Evolutionary conservation across 2,329 filamentous ascomycete genomes (phyloP), one percentile per base, ranked within the genome.

Genomic region (Chalaropsis ovoidea): DNA sequence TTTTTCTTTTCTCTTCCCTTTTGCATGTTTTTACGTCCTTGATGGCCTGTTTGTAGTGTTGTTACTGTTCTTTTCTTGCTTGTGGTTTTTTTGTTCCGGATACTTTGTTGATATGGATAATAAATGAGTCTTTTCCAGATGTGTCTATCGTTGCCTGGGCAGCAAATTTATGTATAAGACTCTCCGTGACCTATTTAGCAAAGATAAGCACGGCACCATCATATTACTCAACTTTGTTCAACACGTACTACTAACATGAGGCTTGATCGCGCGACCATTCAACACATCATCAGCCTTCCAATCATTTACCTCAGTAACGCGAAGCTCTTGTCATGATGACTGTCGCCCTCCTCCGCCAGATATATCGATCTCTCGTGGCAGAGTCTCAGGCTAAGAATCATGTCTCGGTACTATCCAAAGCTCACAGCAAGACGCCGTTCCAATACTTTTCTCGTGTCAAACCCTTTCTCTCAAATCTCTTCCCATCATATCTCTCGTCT

Each of bases 61-160:
- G 13, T 58, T 39, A 35, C 54, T 47, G 15, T 47, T 19, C n/a
- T 47, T n/a, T n/a, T 31, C 6, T 6, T 31, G n/a, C n/a, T n/a
- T n/a, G n/a, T n/a, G n/a, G n/a, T 19, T 58, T 22, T 19, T 39
- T 13, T n/a, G 8, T 27, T 58, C n/a, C 1, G 17, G 24, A 17
- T n/a, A 35, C 27, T 58, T n/a, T 58, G 22, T 58, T 58, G 54
- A 58, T 39, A 58, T 58, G 31, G 24, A 58, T 39, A 58, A 58
- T 58, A 39, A 58, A 58, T n/a, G 15, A 39, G 24, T n/a, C 15
- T 47, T 47, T 58, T 58, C 54, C 31, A 58, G 15, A 35, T n/a
- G n/a, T 19, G n/a, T 8, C 54, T 58, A 17, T 39, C 39, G 15
- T 39, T n/a, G 54, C 54, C 54, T 39, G 8, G 54, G 24, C 31